Base-by-base conservation (phyloP, 2,329 filamentous ascomycete species). In the Sclerotinia borealis region DNA sequence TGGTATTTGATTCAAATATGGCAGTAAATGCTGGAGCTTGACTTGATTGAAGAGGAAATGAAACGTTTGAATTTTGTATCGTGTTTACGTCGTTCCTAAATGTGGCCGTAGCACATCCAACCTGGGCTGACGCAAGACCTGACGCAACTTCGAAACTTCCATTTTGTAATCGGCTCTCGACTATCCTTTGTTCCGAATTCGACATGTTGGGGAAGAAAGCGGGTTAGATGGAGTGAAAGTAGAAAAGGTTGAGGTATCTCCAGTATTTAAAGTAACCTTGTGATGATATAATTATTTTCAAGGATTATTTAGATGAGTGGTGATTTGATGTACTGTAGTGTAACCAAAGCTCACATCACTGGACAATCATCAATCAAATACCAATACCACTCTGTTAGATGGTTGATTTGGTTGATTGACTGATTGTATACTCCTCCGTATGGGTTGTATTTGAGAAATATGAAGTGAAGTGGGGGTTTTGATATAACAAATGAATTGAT, bases 1-100 rank as follows among this genome's bases (percentile, higher is more conserved):
- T 77, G 17, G 75, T 78, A 65, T 75, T 75, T 50, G 76, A 74
- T 60, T 73, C 70, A 66, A 79, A 78, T 4, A 67, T 66, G 39
- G 66, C 55, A 8, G 65, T 48, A 19, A 55, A 56, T 27, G 60
- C 50, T 56, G 60, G 31, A 15, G 29, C 11, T 61, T 43, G 58
- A 43, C 36, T 37, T 27, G 48, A 60, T 51, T 60, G 58, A 37
- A 31, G n/a, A 34, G 58, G 34, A 10, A 54, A 45, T 4, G 59
- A 31, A 8, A 61, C 29, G 22, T 54, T 43, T 41, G 59, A 52
- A 19, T 43, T 52, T 27, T 54, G 59, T 22, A 27, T 54, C 10
- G 59, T 31, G 19, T 45, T 54, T 25, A 41, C 37, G 15, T 41
- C 48, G 27, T 61, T 54, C 34, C 51, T 50, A 34, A n/a, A 60